Evolutionary conservation across 1,284 basidiomycete genomes (phyloP), one percentile per base, ranked within the genome.

Genomic region (Trichosporon sp.): DNA sequence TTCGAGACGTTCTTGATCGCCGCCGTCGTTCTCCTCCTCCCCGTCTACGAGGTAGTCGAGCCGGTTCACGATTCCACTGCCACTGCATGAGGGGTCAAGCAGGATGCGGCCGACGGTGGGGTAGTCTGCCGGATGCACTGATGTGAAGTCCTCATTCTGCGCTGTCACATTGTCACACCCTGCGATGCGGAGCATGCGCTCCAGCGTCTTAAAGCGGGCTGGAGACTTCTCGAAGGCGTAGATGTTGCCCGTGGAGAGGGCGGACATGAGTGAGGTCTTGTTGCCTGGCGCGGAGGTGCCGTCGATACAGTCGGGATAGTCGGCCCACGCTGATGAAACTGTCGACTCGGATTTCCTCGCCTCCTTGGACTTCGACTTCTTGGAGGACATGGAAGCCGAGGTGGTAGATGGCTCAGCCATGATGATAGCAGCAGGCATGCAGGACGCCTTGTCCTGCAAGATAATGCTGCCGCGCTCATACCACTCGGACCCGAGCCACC

Each of bases 201-300:
- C 84, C 58, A 97, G 85, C 0, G 91, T 95, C 61, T 83, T 83
- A 78, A 89, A 97, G 4, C 94, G 86, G 59, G 85, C 86, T 54
- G 84, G 84, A 76, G 94, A 91, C 61, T 88, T 84, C 78, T 96
- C 94, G 72, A 95, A 94, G 0, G 94, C 94, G 70, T 87, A 87
- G 7, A 95, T 79, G 89, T 88, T 91, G 66, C 92, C 91, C 71
- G 84, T 84, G 88, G 95, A 92, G 40, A 98, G 81, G 10, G 94
- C 91, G 66, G 90, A 90, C 13, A 99, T 81, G 78, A 96, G 92
- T 5, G 91, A 91, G 0, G 96, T 99, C 82, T 99, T 99, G 81
- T 99, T 99, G 0, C 96, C 96, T 0, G 95, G 96, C 0, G 96
- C 95, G 49, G 95, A 89, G n/a, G 95, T 99, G 4, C 92, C 95